A percentile compares a stretch with the other conserved stretches of the same genome.
phyloP scores from a whole-genome alignment of 345 rosid genomes.

The Stellera chamaejasme region DNA sequence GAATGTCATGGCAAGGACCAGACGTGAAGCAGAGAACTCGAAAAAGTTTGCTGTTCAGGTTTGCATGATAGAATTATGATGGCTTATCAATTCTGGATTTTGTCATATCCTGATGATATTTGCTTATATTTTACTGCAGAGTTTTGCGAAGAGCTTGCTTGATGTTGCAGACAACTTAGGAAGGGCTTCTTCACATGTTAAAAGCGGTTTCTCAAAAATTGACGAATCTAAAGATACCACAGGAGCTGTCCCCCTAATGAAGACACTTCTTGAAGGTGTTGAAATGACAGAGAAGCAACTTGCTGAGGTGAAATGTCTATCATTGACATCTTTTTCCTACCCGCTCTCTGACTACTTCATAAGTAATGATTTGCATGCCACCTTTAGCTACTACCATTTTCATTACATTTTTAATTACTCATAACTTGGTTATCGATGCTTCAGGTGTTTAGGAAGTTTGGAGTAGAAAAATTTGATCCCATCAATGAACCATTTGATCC shows the following conservation, averaged over 20 bases:
- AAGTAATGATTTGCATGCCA: too few relatives aligned
- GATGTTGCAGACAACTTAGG: conserved; percentile 92
- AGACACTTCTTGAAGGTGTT: conserved; percentile 85
- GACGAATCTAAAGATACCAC: conserved; percentile 49
- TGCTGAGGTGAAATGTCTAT: conserved; percentile 37
- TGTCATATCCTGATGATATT: neutral
- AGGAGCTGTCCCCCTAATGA: conserved; percentile 60
- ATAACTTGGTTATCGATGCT: conserved; percentile 9
- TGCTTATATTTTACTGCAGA: conserved; percentile 33
- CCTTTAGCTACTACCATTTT: too few relatives aligned
- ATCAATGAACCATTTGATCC: conserved; percentile 84
- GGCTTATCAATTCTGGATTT: conserved; percentile 1
- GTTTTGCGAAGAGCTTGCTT: conserved; percentile 67
- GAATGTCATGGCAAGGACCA: conserved; percentile 77
- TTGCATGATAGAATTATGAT: neutral
- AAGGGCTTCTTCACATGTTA: conserved; percentile 86
- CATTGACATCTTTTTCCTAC: too few relatives aligned
- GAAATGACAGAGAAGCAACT: conserved; percentile 98
- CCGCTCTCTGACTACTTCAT: too few relatives aligned
- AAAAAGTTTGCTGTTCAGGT: conserved; percentile 94
- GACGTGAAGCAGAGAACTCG: conserved; percentile 80
- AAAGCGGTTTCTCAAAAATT: conserved; percentile 61
- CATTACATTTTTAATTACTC: too few relatives aligned
- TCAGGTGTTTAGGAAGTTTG: conserved; percentile 71
- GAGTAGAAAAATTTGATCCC: conserved; percentile 71